These are phyloP conservation scores for Metschnikowia lachancei DNA, from an alignment of 805 yeast genomes.

Conservation along the genomic window DNA sequence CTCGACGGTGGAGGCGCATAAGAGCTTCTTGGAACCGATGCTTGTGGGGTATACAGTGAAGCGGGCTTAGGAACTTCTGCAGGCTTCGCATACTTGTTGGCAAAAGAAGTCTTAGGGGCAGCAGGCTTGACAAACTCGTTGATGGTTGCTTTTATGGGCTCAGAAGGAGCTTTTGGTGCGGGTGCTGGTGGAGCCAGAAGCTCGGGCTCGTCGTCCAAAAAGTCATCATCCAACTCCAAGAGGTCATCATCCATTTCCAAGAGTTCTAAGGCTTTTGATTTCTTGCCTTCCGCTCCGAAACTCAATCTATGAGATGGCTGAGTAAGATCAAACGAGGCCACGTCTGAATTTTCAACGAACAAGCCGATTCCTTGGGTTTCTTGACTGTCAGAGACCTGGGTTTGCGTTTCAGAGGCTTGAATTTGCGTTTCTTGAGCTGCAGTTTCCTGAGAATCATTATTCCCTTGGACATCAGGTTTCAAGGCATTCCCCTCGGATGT, in stretches of 20 bases:
- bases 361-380: background rate
- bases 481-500: too few species aligned
- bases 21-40: conserved; percentile 1
- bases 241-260: conserved; percentile 33
- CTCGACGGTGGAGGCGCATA: conserved; percentile 12
- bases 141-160: background rate
- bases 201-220: conserved; percentile 30
- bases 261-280: conserved; percentile 15
- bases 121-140: conserved; percentile 3
- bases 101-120: conserved; percentile 6
- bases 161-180: background rate
- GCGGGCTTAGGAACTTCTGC: conserved; percentile 2
- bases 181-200: background rate
- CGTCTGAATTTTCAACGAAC: conserved; percentile 4
- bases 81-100: conserved; percentile 6
- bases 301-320: background rate
- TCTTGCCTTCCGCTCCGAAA: background rate
- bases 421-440: too few species aligned
- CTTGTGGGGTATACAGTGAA: conserved; percentile 4
- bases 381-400: too few species aligned
- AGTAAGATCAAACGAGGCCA: conserved; percentile 4
- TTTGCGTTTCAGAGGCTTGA: too few species aligned
- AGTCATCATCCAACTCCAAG: conserved; percentile 36
- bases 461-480: too few species aligned
- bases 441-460: background rate